These are phyloP conservation scores for Chaetomiaceae sp. DNA, from an alignment of 2,329 filamentous ascomycete species.

Conservation along the genomic window DNA sequence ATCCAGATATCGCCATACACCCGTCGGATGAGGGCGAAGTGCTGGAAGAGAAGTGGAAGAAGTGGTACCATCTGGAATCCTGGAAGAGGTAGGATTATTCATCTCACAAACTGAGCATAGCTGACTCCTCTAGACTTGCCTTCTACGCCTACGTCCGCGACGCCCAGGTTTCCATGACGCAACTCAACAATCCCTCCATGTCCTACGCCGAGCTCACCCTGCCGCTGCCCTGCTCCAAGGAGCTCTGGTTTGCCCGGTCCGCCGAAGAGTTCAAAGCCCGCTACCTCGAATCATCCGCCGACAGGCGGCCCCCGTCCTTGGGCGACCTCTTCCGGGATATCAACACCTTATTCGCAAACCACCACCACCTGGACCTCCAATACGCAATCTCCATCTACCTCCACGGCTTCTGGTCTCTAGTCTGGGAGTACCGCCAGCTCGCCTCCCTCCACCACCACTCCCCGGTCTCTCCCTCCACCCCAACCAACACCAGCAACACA, in stretches of 20 bases:
- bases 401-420: conserved; percentile 60
- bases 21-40: conserved; percentile 51
- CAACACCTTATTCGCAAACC: conserved; percentile 45
- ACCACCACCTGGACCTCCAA: conserved; percentile 51
- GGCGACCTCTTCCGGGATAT: conserved; percentile 55
- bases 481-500: conserved; percentile 27
- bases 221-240: conserved; percentile 57
- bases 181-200: conserved; percentile 60
- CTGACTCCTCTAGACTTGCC: conserved; percentile 44
- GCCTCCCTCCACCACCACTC: conserved; percentile 41
- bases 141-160: conserved; percentile 64
- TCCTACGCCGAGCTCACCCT: conserved; percentile 66
- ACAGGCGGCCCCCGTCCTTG: conserved; percentile 45
- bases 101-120: no score
- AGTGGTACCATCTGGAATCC: conserved; percentile 61
- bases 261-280: conserved; percentile 61
- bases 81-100: conserved; percentile 51
- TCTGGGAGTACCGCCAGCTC: conserved; percentile 62
- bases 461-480: conserved; percentile 40
- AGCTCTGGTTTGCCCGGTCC: conserved; percentile 62
- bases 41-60: conserved; percentile 61
- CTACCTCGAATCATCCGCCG: conserved; percentile 43
- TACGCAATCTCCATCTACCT: conserved; percentile 57
- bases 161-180: conserved; percentile 62
- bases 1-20: conserved; percentile 47